Evolutionary conservation across 495 filamentous ascomycete genomes (phyloP).

Genomic region (Penicillium diatomitis): DNA sequence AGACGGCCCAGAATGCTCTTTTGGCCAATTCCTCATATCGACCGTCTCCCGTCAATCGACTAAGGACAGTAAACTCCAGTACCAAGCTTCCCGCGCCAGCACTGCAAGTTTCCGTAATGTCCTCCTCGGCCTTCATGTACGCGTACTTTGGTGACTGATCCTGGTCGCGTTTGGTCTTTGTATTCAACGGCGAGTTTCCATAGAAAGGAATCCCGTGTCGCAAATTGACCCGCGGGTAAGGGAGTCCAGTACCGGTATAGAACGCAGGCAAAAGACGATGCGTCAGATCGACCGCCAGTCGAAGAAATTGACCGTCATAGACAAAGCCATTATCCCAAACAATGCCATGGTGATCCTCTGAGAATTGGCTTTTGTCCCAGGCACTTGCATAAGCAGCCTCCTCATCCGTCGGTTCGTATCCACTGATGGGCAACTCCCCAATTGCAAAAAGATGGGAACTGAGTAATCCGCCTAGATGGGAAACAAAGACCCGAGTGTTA

Average conservation of each 20-base stretch:
- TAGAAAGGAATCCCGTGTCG: constrained; percentile 89
- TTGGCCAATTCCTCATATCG: constrained; percentile 85
- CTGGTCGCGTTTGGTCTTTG: neutral
- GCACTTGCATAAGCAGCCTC: constrained; percentile 28
- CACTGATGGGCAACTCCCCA: constrained; percentile 74
- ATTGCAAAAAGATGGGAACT: constrained; percentile 91
- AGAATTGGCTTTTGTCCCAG: constrained; percentile 29
- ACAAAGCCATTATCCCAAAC: constrained; percentile 64
- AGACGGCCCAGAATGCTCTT: constrained; percentile 90
- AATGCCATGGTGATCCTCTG: constrained; percentile 42
- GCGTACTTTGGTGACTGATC: constrained; percentile 9
- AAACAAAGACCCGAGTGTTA: neutral
- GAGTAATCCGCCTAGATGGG: constrained; percentile 56
- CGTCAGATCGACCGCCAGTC: constrained; percentile 76
- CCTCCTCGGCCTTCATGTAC: constrained; percentile 29
- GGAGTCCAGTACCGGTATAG: constrained; percentile 78
- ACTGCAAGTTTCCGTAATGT: constrained; percentile 92
- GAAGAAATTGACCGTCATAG: constrained; percentile 86
- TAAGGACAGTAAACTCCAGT: constrained; percentile 84
- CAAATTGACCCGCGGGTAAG: constrained; percentile 91
- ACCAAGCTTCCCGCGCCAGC: constrained; percentile 92
- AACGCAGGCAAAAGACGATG: constrained; percentile 83
- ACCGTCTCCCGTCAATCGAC: constrained; percentile 76
- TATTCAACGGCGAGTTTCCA: constrained; percentile 63
- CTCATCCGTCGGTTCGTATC: constrained; percentile 50